Base-by-base conservation (phyloP, 495 filamentous ascomycete genomes). In the Xylaria cubensis region DNA sequence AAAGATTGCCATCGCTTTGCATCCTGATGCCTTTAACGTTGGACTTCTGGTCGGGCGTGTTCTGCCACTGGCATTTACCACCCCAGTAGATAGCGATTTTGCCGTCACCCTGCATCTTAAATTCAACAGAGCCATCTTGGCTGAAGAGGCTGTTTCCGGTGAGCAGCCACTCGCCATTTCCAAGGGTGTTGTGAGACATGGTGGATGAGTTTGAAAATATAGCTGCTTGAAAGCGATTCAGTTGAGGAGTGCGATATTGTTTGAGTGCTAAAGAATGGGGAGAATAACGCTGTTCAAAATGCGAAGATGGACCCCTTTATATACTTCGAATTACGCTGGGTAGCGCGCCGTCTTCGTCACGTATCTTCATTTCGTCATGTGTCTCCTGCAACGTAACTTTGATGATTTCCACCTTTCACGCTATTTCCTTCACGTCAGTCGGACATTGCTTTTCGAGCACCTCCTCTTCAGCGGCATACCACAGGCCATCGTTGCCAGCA, bases 21-120 rank as follows among this genome's bases (percentile, higher is more conserved):
- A 79, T 79, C 36, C 34, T 36, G 44, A 79, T 46, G 64, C 77
- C 74, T 65, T 77, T 77, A 15, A 73, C 34, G 61, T 79, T 69
- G 51, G 63, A 10, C 24, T 51, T 29, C 75, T 79, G 75, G 26
- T 76, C 64, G 34, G 64, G 41, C 13, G 77, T 77, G 70, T 76
- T 77, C 73, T 79, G 77, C 59, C 67, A 79, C 62, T 65, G 65
- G 44, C 72, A 75, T 41, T 72, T 64, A 63, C 74, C 75, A 12
- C 69, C 70, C 69, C 53, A 64, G 68, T 77, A 79, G 61, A 77
- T 55, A 56, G 73, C 72, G 48, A 79, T 71, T 72, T 79, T 79
- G 67, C 77, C 77, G 50, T 79, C 77, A 3, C 21, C 62, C 64
- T 79, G 77, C 75, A 74, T 75, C 67, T 71, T 78, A 65, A 77